Evolutionary conservation across 257 asterid species (phyloP), one percentile per base, ranked within the genome.

Genomic region (Capsicum rhomboideum): DNA sequence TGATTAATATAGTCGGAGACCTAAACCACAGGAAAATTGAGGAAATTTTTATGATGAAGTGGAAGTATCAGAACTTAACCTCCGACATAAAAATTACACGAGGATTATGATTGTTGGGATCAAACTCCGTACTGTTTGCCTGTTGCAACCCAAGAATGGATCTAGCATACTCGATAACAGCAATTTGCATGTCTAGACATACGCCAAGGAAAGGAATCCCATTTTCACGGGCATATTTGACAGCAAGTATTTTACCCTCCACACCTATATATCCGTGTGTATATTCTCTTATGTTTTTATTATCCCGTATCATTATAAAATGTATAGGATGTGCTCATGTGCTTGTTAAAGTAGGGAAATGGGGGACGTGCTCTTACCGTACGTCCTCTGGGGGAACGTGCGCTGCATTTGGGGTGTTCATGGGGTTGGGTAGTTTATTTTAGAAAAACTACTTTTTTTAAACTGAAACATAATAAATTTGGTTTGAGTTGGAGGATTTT

Each of bases 181-280:
- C 93, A 85, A 77, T 91, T 86, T 93, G 97, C 97, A 93, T 93
- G 85, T 96, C 97, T 55, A 92, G 89, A 79, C 97, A 93, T 87
- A 93, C 92, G 82, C 97, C 97, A 68, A 93, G 92, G 88, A 86
- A 93, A 6, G 97, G 97, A 71, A 92, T 84, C 83, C 85, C 77
- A 64, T 91, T 93, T 90, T 91, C 93, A 61, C 97, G 97, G 64
- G 97, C 97, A 88, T 91, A 92, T 80, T 92, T 91, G 61, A 96
- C 96, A 78, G 97, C 97, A 83, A 89, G 90, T 84, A 93, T 92
- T 87, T 93, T 93, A 29, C 97, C 97, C 92, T 93, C 93, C 66
- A 93, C 96, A 29, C 97, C 97, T 85, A 96, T 89, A 89, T 93
- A n/a, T n/a, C n/a, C n/a, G n/a, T n/a, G n/a, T n/a, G n/a, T n/a